Conservation (phyloP, 257 asterid genomes). For the Solanum dulcamara region DNA sequence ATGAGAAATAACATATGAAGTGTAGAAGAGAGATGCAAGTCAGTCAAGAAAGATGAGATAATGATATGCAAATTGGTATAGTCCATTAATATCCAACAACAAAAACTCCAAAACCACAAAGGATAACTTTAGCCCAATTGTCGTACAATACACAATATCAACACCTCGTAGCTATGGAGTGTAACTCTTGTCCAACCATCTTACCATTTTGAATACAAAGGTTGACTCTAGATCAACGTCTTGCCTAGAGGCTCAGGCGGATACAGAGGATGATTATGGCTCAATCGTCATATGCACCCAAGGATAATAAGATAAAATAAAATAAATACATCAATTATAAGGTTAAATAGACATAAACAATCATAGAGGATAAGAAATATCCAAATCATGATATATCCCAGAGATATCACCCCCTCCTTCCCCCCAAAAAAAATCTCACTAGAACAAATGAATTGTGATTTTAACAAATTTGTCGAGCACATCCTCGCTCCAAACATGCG, state of each 20-base stretch:
- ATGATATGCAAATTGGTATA: not conserved
- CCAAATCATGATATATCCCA: not conserved
- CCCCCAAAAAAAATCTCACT: too few relatives aligned
- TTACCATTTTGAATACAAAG: too few relatives aligned
- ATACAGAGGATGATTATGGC: not conserved
- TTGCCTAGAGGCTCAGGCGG: not conserved
- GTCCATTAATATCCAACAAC: not conserved
- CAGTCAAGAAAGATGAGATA: not conserved
- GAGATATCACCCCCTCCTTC: not conserved
- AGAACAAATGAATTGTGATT: not conserved
- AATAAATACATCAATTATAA: too few relatives aligned
- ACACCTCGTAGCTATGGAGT: not conserved
- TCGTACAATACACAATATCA: too few relatives aligned
- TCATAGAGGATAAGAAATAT: not conserved
- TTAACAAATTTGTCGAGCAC: not conserved
- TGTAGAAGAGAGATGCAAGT: not conserved
- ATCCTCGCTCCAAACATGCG: not conserved
- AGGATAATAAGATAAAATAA: too few relatives aligned
- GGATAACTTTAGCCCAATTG: too few relatives aligned
- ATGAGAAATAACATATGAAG: too few relatives aligned
- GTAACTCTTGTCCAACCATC: not conserved
- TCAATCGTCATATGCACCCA: not conserved
- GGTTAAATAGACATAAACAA: not conserved
- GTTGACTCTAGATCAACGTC: too few relatives aligned
- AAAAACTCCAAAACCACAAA: too few relatives aligned